Evolutionary conservation across 2,329 filamentous ascomycete species (phyloP), one percentile per base, ranked within the genome.

Genomic region (Calonectria henricotiae): DNA sequence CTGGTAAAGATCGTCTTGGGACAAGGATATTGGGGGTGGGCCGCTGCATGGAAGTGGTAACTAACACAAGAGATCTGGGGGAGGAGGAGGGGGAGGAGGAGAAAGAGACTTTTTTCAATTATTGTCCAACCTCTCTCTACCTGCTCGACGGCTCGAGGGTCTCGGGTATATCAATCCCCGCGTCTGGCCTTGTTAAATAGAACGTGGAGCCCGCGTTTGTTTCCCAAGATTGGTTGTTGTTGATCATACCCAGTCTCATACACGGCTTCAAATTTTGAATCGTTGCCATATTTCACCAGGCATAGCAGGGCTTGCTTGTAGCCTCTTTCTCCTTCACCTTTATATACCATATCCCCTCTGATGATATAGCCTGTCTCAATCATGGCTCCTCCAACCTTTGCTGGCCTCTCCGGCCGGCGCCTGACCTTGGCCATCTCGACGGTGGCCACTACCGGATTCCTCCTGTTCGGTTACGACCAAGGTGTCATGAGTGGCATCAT

Each of bases 381-480:
- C 44, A 89, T 89, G 87, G 83, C 86, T 73, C 85, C 87, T 73
- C 87, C 88, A 62, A 86, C 78, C 20, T 91, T 85, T 78, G 86
- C 88, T 79, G 90, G 90, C 80, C 83, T 92, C 70, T 87, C 86
- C 41, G 91, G 91, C 79, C 85, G 83, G 74, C 83, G 82, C 43
- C 84, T 92, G 64, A 88, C 87, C 20, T 75, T 90, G 71, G 83
- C 86, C 44, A 86, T 92, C 55, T 90, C 90, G 1, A 85, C 87
- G n/a, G 86, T 92, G 30, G 89, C 90, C 4, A 92, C 90, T 0
- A 90, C 89, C 61, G 90, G 89, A 25, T 91, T 91, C 82, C 79
- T 90, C 32, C 84, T 89, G n/a, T 89, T 89, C 70, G 88, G 88
- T 67, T 89, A 89, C 76, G 88, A 89, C 69, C 88, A 86, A 79